phyloP scores from a whole-genome alignment of 805 yeast genomes.

The Hanseniaspora lachancei region DNA sequence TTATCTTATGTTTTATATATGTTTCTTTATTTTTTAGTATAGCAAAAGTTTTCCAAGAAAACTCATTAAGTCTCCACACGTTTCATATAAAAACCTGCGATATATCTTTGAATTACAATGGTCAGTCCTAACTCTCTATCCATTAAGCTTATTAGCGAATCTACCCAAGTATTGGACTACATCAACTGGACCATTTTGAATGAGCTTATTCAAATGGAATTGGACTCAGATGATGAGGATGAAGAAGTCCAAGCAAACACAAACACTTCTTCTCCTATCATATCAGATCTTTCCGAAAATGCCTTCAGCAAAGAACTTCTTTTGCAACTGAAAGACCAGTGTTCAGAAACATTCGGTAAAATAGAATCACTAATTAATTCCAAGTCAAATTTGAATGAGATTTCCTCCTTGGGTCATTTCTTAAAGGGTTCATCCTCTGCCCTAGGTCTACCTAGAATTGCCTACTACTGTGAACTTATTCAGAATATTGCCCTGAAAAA shows the following conservation, averaged over 20 bases:
- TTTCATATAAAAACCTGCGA: too few relatives aligned
- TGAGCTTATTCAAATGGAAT: constrained; percentile 89
- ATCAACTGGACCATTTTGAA: constrained; percentile 81
- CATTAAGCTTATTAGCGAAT: constrained; percentile 12
- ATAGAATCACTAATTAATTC: constrained; percentile 28
- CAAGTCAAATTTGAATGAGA: constrained; percentile 33
- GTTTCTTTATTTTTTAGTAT: too few relatives aligned
- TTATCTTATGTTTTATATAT: too few relatives aligned
- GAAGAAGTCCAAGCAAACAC: background rate
- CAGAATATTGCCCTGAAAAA: constrained; percentile 59
- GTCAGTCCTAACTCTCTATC: background rate
- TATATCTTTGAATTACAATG: background rate
- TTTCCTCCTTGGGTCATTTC: constrained; percentile 78
- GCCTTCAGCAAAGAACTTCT: constrained; percentile 60
- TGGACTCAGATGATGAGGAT: constrained; percentile 68
- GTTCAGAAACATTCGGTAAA: constrained; percentile 59
- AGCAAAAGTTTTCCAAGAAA: too few relatives aligned
- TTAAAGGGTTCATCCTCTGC: constrained; percentile 94
- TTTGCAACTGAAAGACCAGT: constrained; percentile 80
- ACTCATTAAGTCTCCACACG: too few relatives aligned
- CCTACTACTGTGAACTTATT: constrained; percentile 80
- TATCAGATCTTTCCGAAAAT: constrained; percentile 4
- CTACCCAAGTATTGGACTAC: constrained; percentile 34
- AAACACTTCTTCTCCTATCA: background rate
- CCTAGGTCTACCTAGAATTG: constrained; percentile 68